phyloP scores from a whole-genome alignment of 805 yeast genomes.

The Starmera dryadoides region DNA sequence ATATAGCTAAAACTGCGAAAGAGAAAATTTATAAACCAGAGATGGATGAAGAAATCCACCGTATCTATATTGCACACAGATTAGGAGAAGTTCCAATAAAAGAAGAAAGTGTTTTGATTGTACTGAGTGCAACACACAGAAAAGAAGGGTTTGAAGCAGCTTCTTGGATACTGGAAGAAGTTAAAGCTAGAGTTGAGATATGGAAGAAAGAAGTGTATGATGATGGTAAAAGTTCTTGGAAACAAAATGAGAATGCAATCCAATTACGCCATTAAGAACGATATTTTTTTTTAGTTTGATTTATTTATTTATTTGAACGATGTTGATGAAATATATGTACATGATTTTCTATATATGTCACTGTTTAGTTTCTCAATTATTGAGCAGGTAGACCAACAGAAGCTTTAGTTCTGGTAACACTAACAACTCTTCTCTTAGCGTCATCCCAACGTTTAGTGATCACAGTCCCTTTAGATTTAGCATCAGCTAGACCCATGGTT shows the following conservation, averaged over 20 bases:
- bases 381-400: slow-evolving; percentile 20
- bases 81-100: slow-evolving; percentile 40
- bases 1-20: slow-evolving; percentile 28
- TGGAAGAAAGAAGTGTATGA: slow-evolving; percentile 42
- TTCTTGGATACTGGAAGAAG: slow-evolving; percentile 34
- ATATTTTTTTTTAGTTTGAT: too few species aligned
- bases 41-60: slow-evolving; percentile 21
- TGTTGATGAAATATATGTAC: background rate
- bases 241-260: slow-evolving; percentile 26
- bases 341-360: background rate
- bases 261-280: too few species aligned
- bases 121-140: slow-evolving; percentile 38
- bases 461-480: slow-evolving; percentile 42
- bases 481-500: slow-evolving; percentile 31
- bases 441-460: slow-evolving; percentile 58
- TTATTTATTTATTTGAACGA: background rate
- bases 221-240: slow-evolving; percentile 37
- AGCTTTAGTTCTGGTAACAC: slow-evolving; percentile 45
- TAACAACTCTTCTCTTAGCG: slow-evolving; percentile 41
- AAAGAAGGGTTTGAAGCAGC: slow-evolving; percentile 41
- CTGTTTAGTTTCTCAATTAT: too few species aligned
- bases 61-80: slow-evolving; percentile 35
- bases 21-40: slow-evolving; percentile 14
- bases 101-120: slow-evolving; percentile 39
- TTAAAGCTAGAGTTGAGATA: slow-evolving; percentile 38